Evolutionary conservation across 2,329 filamentous ascomycete genomes (phyloP).

Genomic region (Ceratocystis albifundus): DNA sequence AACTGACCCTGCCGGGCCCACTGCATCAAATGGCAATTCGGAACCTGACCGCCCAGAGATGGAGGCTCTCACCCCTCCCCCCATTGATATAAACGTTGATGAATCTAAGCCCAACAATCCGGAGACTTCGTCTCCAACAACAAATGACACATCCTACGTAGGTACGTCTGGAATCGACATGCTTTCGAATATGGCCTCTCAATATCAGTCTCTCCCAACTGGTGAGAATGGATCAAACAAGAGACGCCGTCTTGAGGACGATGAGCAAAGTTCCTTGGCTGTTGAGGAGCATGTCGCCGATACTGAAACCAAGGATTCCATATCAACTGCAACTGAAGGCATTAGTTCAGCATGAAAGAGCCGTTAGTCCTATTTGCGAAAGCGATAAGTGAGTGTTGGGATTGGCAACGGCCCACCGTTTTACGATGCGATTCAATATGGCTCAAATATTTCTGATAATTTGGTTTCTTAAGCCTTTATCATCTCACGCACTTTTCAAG

Average conservation of each 20-base stretch:
- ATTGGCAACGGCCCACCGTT: background rate
- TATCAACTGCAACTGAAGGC: background rate
- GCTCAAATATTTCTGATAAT: background rate
- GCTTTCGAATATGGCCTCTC: conserved; percentile 30
- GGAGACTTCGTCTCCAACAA: background rate
- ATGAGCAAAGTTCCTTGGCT: conserved; percentile 26
- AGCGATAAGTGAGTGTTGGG: background rate
- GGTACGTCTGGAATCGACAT: background rate
- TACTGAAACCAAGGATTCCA: background rate
- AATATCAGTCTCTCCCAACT: conserved; percentile 41
- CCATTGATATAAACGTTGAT: conserved; percentile 34
- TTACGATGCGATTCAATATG: background rate
- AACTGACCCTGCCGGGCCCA: background rate
- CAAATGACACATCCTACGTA: background rate
- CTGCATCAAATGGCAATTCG: conserved; percentile 2
- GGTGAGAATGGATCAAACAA: conserved; percentile 46
- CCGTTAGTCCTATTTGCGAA: background rate
- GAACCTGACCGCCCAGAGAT: conserved; percentile 67
- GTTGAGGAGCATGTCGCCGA: conserved; percentile 27
- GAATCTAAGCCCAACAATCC: background rate
- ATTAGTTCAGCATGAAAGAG: background rate
- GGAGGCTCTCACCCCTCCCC: conserved; percentile 76
- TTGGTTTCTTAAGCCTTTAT: background rate
- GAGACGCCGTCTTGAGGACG: conserved; percentile 42
- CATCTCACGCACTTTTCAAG: background rate